Evolutionary conservation across 305 asterid species (phyloP).

Genomic region (Fraxinus baroniana): DNA sequence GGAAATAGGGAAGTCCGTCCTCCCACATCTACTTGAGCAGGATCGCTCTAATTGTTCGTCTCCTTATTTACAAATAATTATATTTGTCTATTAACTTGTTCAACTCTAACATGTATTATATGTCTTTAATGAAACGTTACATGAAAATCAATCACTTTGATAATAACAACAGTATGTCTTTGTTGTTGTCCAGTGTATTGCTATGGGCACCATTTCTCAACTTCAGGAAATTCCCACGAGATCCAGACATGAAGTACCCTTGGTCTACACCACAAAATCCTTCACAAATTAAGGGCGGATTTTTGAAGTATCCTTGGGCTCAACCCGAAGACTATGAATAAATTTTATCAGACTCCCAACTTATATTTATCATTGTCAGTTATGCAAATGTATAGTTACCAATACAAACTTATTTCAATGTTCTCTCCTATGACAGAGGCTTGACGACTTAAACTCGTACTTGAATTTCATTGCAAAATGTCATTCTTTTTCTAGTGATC

Average conservation of each 20-base stretch:
- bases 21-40: background rate
- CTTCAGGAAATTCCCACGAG: conserved; percentile 81
- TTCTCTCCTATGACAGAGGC: background rate
- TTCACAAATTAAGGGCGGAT: conserved; percentile 48
- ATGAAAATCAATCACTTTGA: background rate
- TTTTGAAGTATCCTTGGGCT: conserved; percentile 73
- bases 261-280: conserved; percentile 75
- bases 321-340: conserved; percentile 70
- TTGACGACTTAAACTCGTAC: background rate
- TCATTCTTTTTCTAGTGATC: background rate
- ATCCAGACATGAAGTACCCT: conserved; percentile 80
- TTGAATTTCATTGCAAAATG: background rate
- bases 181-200: conserved; percentile 40
- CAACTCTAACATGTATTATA: background rate
- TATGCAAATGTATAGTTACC: background rate
- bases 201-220: conserved; percentile 92
- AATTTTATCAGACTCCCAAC: background rate
- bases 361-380: background rate
- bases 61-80: background rate
- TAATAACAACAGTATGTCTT: background rate
- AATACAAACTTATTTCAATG: background rate
- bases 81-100: background rate
- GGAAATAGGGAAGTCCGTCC: background rate
- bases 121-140: background rate
- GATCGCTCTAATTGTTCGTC: background rate